Conservation (phyloP, 2,329 filamentous ascomycete species). For the Ramularia endophylla region DNA sequence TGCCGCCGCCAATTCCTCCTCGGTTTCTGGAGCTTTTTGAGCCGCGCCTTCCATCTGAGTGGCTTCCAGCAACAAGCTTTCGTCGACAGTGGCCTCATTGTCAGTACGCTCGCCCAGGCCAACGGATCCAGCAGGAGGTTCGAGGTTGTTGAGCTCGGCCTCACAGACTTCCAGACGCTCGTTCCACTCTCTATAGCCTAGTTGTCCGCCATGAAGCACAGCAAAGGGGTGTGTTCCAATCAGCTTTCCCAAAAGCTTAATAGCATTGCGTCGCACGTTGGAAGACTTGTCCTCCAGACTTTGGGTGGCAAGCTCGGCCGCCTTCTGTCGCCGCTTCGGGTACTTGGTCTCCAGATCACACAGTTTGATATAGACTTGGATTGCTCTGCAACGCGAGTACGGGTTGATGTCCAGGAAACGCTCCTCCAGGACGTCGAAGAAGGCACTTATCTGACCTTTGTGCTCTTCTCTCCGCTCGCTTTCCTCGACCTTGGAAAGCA, state of each 20-base stretch:
- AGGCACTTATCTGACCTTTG: conserved; percentile 91
- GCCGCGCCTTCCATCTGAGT: conserved; percentile 64
- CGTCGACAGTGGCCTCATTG: conserved; percentile 66
- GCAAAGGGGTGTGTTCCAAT: conserved; percentile 95
- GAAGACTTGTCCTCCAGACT: conserved; percentile 98
- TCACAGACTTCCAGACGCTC: conserved; percentile 76
- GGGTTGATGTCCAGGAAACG: conserved; percentile 95
- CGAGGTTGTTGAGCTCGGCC: conserved; percentile 70
- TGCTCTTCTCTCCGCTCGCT: conserved; percentile 81
- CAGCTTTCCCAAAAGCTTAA: conserved; percentile 81
- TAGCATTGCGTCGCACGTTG: conserved; percentile 89
- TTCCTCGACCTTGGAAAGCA: conserved; percentile 78
- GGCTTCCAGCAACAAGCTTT: conserved; percentile 76
- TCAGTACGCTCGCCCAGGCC: conserved; percentile 62
- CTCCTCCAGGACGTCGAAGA: conserved; percentile 95
- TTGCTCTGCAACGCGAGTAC: conserved; percentile 83
- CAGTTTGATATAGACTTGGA: conserved; percentile 88
- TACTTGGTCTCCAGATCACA: conserved; percentile 97
- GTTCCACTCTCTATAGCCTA: conserved; percentile 81
- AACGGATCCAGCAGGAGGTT: conserved; percentile 71
- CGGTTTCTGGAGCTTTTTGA: conserved; percentile 64
- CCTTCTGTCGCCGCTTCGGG: conserved; percentile 81
- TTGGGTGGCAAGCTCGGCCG: conserved; percentile 76
- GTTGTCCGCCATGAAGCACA: conserved; percentile 80
- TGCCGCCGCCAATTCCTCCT: conserved; percentile 68